Evolutionary conservation across 2,329 filamentous ascomycete genomes (phyloP).

Genomic region (Magnaporthiopsis poae): DNA sequence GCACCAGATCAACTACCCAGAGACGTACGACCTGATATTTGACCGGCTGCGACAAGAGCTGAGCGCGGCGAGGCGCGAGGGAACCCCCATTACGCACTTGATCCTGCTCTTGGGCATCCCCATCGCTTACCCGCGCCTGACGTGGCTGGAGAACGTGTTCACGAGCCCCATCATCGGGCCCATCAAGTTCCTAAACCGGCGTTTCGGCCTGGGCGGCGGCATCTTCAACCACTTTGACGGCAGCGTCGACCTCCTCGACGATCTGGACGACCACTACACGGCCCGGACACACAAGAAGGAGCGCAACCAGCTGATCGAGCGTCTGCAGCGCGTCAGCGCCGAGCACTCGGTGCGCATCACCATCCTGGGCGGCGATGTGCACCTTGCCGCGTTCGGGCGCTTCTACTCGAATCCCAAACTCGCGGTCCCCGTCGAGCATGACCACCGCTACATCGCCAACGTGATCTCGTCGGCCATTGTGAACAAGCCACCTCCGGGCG

Average conservation of each 20-base stretch:
- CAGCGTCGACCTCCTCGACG: conserved; percentile 82
- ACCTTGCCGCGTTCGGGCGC: conserved; percentile 80
- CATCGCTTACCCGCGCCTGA: conserved; percentile 79
- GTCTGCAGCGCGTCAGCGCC: conserved; percentile 72
- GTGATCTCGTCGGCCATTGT: conserved; percentile 90
- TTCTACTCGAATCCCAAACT: conserved; percentile 87
- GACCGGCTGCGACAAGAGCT: conserved; percentile 63
- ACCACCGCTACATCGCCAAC: conserved; percentile 92
- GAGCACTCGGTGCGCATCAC: conserved; percentile 84
- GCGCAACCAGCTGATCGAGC: conserved; percentile 65
- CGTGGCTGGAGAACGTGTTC: conserved; percentile 92
- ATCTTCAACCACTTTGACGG: conserved; percentile 94
- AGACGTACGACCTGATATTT: conserved; percentile 80
- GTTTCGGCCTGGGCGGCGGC: conserved; percentile 74
- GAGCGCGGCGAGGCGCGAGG: conserved; percentile 50
- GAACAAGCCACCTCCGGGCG: conserved; percentile 83
- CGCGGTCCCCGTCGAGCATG: conserved; percentile 64
- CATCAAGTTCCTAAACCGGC: conserved; percentile 78
- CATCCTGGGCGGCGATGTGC: conserved; percentile 88
- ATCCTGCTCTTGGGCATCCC: conserved; percentile 81
- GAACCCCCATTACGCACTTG: conserved; percentile 76
- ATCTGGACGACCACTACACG: conserved; percentile 93
- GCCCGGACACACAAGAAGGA: conserved; percentile 84
- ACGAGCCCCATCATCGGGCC: conserved; percentile 77
- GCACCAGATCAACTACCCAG: conserved; percentile 88